Percentiles rank a stretch among this genome's conserved stretches.
These are phyloP conservation scores for Davidsoniella virescens DNA, from an alignment of 2,329 filamentous ascomycete genomes.

Conservation along the genomic window DNA sequence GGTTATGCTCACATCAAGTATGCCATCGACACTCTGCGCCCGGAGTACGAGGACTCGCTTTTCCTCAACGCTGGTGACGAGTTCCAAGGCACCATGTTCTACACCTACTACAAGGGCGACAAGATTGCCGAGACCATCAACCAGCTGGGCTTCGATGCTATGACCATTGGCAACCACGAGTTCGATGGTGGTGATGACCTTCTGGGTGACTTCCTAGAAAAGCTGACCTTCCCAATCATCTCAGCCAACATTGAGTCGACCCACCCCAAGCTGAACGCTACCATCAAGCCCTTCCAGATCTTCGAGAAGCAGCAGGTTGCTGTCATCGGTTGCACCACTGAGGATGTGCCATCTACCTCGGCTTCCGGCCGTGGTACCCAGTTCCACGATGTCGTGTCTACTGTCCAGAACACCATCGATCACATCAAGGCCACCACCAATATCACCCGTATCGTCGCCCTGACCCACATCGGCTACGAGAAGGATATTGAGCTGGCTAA, in stretches of 20 bases:
- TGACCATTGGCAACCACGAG: slow-evolving; percentile 53
- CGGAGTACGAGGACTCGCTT: slow-evolving; percentile 41
- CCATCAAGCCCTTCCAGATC: slow-evolving; percentile 49
- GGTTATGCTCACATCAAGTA: slow-evolving; percentile 50
- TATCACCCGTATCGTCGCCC: slow-evolving; percentile 46
- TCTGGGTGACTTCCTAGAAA: slow-evolving; percentile 43
- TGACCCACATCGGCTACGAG: slow-evolving; percentile 52
- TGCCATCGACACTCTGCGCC: slow-evolving; percentile 38
- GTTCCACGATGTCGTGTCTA: slow-evolving; percentile 40
- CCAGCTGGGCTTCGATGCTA: slow-evolving; percentile 47
- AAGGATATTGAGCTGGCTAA: slow-evolving; percentile 44
- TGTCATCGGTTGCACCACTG: slow-evolving; percentile 47
- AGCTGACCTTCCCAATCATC: slow-evolving; percentile 48
- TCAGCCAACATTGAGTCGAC: slow-evolving; percentile 47
- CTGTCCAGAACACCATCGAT: slow-evolving; percentile 45
- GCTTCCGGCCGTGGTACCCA: slow-evolving; percentile 39
- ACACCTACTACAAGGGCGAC: slow-evolving; percentile 48
- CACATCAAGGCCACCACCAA: slow-evolving; percentile 44
- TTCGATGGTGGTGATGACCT: slow-evolving; percentile 49
- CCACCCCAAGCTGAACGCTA: slow-evolving; percentile 41
- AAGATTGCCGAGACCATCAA: slow-evolving; percentile 54
- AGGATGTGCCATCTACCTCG: slow-evolving; percentile 40
- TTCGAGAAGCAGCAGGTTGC: slow-evolving; percentile 45
- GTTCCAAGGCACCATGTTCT: slow-evolving; percentile 53
- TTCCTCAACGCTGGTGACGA: slow-evolving; percentile 53